A percentile compares a stretch with the other conserved stretches of the same genome.
Conservation (phyloP, 2,329 filamentous ascomycete species). For the Exophiala xenobiotica region DNA sequence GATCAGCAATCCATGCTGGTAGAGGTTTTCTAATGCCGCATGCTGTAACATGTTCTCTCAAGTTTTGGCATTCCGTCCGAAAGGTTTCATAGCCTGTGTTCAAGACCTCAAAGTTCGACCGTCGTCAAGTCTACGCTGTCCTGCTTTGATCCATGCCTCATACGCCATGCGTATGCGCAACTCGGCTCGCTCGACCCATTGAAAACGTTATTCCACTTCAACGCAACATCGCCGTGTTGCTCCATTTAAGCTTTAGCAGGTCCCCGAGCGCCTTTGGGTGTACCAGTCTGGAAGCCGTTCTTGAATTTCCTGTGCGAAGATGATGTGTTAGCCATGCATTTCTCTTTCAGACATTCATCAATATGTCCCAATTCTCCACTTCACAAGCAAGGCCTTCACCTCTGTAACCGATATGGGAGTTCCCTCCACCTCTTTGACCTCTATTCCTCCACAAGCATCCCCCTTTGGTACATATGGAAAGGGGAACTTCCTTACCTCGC, state of each 20-base stretch:
- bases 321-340: conserved; percentile 1
- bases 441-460: no score
- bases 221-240: neutral
- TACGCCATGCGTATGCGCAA: neutral
- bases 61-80: no score
- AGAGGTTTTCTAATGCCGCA: no score
- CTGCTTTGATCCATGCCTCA: no score
- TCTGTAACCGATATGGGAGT: neutral
- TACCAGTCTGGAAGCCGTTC: conserved; percentile 94
- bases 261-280: conserved; percentile 77
- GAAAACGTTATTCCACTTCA: neutral
- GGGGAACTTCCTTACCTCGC: conserved; percentile 54
- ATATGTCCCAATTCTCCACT: neutral
- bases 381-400: neutral
- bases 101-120: no score
- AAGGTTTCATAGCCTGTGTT: no score
- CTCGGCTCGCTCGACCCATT: neutral
- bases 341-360: neutral
- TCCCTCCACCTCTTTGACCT: neutral
- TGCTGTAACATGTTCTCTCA: no score
- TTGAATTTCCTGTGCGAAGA: conserved; percentile 64
- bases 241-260: conserved; percentile 47
- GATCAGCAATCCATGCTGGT: no score
- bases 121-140: no score
- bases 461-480: neutral